Conservation (phyloP, 2,329 filamentous ascomycete genomes). For the Hypoxylon sp. region DNA sequence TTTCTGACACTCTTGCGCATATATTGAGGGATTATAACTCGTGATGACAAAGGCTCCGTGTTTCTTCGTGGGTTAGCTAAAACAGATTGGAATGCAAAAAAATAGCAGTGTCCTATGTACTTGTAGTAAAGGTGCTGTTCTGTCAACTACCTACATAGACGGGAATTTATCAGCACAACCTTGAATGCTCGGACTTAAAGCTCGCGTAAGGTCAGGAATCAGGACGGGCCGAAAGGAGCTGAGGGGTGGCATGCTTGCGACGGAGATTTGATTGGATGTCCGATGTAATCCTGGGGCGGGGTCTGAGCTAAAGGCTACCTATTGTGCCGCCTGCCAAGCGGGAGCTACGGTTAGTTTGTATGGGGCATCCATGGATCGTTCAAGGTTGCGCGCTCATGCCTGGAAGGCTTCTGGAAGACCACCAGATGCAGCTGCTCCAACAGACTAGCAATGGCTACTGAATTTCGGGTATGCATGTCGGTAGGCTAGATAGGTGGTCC, state of each 20-base stretch:
- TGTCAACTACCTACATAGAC: no score
- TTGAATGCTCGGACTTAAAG: background rate
- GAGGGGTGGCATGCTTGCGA: conserved; percentile 8
- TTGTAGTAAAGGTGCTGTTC: no score
- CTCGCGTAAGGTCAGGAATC: conserved; percentile 18
- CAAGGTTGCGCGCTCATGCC: background rate
- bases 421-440: conserved; percentile 12
- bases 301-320: background rate
- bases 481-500: background rate
- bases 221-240: conserved; percentile 32
- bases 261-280: background rate
- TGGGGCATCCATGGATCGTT: background rate
- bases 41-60: background rate
- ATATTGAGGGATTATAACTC: background rate
- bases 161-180: background rate
- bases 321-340: background rate
- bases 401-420: conserved; percentile 33
- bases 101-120: no score
- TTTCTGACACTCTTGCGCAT: background rate
- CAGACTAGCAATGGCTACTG: background rate
- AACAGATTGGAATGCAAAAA: background rate
- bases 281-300: background rate
- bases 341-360: background rate
- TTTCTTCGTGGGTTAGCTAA: background rate
- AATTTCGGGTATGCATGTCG: background rate